phyloP scores from a whole-genome alignment of 768 basidiomycete genomes.

The Mycena belliarum region DNA sequence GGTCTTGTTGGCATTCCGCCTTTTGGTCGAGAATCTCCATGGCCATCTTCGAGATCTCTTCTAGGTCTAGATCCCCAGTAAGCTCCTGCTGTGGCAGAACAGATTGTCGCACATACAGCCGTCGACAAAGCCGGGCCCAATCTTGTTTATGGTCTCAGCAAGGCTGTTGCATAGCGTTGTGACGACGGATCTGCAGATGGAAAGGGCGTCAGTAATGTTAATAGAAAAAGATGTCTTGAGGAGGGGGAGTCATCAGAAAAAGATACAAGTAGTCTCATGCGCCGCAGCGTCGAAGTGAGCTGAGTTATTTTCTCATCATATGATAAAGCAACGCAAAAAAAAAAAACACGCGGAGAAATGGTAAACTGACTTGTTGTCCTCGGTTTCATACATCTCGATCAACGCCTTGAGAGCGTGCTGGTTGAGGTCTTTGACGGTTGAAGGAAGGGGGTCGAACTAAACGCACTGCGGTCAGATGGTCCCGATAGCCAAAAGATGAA shows the following conservation, averaged over 20 bases:
- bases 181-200: slow-evolving; percentile 70
- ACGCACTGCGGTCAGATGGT: neutral
- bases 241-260: slow-evolving; percentile 34
- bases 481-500: neutral
- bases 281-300: slow-evolving; percentile 76
- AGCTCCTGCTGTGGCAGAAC: neutral
- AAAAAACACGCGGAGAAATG: slow-evolving; percentile 23
- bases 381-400: slow-evolving; percentile 86
- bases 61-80: slow-evolving; percentile 52
- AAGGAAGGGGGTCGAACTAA: slow-evolving; percentile 53
- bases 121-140: slow-evolving; percentile 86
- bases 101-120: slow-evolving; percentile 52
- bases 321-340: slow-evolving; percentile 17
- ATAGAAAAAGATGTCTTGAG: neutral
- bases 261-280: slow-evolving; percentile 53
- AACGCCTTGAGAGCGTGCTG: slow-evolving; percentile 72
- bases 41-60: slow-evolving; percentile 78
- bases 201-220: neutral
- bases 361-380: slow-evolving; percentile 93
- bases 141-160: slow-evolving; percentile 87
- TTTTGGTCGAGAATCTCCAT: slow-evolving; percentile 90
- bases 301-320: slow-evolving; percentile 66
- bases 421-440: slow-evolving; percentile 77
- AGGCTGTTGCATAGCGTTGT: slow-evolving; percentile 85
- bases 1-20: slow-evolving; percentile 94